A percentile compares a stretch with the other conserved stretches of the same genome.
Conservation (phyloP, 495 filamentous ascomycete species). For the Hypoxylon fragiforme region DNA sequence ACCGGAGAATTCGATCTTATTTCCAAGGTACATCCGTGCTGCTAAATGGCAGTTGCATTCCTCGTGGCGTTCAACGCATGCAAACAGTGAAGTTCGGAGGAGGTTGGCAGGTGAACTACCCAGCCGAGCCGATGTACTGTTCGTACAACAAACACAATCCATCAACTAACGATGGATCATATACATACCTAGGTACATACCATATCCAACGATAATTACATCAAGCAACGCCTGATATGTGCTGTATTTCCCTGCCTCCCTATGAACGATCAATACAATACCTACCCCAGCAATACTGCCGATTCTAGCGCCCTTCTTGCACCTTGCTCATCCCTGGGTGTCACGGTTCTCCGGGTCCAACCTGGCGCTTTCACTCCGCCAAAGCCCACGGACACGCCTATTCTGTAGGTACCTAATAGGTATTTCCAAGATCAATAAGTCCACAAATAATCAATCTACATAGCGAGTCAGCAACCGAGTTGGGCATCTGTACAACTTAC, state of each 20-base stretch:
- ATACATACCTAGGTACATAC: too few relatives aligned
- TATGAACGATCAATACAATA: too few relatives aligned
- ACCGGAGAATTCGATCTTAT: background rate
- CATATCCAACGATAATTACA: too few relatives aligned
- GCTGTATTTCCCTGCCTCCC: too few relatives aligned
- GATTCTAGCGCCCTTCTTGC: slow-evolving; percentile 25
- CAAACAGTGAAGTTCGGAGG: slow-evolving; percentile 6
- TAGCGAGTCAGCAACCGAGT: background rate
- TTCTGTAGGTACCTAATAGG: background rate
- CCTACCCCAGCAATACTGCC: slow-evolving; percentile 8
- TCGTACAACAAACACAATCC: slow-evolving; percentile 1
- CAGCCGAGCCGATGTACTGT: too few relatives aligned
- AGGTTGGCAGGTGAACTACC: slow-evolving; percentile 34
- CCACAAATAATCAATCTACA: background rate
- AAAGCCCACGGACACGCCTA: too few relatives aligned
- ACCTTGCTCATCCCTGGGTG: too few relatives aligned
- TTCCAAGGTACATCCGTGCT: background rate
- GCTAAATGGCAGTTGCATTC: background rate
- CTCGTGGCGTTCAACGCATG: slow-evolving; percentile 6
- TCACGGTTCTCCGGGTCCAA: too few relatives aligned
- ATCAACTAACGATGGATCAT: background rate
- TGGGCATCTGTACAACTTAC: background rate
- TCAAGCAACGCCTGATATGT: too few relatives aligned
- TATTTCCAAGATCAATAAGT: too few relatives aligned
- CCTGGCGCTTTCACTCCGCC: background rate